Percentiles rank a stretch among this genome's conserved stretches.
These are phyloP conservation scores for Leucogyrophana mollusca DNA, from an alignment of 768 basidiomycete genomes.

Conservation along the genomic window DNA sequence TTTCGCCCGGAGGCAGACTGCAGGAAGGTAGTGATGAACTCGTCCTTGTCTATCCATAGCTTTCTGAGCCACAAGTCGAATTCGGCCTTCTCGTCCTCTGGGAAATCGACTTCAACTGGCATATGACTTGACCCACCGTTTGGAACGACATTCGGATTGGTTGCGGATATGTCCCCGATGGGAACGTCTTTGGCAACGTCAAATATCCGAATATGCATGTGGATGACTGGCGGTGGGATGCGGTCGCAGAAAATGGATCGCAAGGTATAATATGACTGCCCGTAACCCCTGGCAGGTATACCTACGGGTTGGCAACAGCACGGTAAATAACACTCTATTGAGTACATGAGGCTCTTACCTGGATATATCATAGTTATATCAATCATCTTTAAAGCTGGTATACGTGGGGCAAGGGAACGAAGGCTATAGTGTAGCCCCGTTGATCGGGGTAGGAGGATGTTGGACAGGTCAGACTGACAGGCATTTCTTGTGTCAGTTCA, in stretches of 20 bases:
- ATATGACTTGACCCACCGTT: constrained; percentile 27
- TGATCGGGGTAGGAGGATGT: constrained; percentile 88
- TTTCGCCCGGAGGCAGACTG: constrained; percentile 38
- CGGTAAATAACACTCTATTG: constrained; percentile 4
- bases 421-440: constrained; percentile 87
- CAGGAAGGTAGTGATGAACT: constrained; percentile 65
- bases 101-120: constrained; percentile 46
- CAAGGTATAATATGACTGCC: constrained; percentile 87
- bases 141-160: constrained; percentile 28
- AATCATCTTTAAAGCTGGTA: constrained; percentile 77
- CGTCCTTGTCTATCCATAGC: constrained; percentile 86
- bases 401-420: constrained; percentile 73
- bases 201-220: constrained; percentile 84
- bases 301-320: constrained; percentile 39
- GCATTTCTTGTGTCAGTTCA: constrained; percentile 8
- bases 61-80: constrained; percentile 86
- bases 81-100: constrained; percentile 51
- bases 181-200: constrained; percentile 66
- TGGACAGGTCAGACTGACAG: constrained; percentile 69
- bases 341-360: constrained; percentile 42
- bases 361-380: constrained; percentile 93
- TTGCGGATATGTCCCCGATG: constrained; percentile 55
- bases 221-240: constrained; percentile 79
- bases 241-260: constrained; percentile 84
- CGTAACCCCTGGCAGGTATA: constrained; percentile 76